Conservation (phyloP, 371 early-diverging fungal species). For the Mucor saturninus region DNA sequence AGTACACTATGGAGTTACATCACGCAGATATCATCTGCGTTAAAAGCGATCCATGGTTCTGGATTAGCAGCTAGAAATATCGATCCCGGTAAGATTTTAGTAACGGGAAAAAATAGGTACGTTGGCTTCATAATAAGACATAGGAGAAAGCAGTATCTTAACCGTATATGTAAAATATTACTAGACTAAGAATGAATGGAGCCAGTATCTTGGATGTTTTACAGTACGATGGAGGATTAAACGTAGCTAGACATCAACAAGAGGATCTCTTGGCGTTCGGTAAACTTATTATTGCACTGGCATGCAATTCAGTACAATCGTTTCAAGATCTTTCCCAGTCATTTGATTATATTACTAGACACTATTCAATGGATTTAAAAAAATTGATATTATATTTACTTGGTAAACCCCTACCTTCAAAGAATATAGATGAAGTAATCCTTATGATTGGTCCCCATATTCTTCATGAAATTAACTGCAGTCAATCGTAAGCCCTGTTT, state of each 20-base stretch:
- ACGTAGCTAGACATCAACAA: constrained; percentile 70
- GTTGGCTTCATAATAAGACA: neutral
- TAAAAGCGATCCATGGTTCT: constrained; percentile 82
- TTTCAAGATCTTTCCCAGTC: constrained; percentile 75
- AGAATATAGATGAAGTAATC: constrained; percentile 84
- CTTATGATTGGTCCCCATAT: constrained; percentile 80
- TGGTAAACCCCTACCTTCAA: constrained; percentile 74
- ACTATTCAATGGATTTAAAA: constrained; percentile 80
- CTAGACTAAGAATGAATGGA: constrained; percentile 80
- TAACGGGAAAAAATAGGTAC: constrained; percentile 80
- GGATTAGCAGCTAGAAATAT: constrained; percentile 83
- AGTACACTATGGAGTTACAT: constrained; percentile 61
- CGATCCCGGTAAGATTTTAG: constrained; percentile 79
- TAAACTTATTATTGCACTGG: constrained; percentile 76
- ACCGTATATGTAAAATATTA: too few relatives aligned
- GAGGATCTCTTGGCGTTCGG: constrained; percentile 89
- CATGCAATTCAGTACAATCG: constrained; percentile 73
- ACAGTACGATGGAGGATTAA: constrained; percentile 67
- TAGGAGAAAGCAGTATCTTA: too few relatives aligned
- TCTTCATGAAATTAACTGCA: constrained; percentile 74
- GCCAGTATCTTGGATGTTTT: constrained; percentile 86
- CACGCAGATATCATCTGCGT: constrained; percentile 83
- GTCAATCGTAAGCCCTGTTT: constrained; percentile 58
- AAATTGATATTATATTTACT: constrained; percentile 79
- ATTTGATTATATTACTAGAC: constrained; percentile 72